Percentiles rank a stretch among this genome's conserved stretches.
Conservation (phyloP, 257 asterid species). For the Jacaranda mimosifolia region DNA sequence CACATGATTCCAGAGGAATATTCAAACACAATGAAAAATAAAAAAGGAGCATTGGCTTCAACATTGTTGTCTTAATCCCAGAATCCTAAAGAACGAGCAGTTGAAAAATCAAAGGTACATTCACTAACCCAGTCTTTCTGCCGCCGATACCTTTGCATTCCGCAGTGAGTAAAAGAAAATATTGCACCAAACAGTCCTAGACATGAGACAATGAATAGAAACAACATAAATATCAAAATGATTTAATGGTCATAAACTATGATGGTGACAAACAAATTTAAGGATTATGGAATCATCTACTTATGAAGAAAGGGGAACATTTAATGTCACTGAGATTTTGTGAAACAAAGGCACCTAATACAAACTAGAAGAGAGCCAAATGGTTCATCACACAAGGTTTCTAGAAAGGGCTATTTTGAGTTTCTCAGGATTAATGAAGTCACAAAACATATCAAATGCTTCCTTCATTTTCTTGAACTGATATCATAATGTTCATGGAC, state of each 20-base stretch:
- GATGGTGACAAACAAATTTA: slow-evolving; percentile 8
- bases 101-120: slow-evolving; percentile 21
- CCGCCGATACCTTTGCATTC: slow-evolving; percentile 78
- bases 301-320: background rate
- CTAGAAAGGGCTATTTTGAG: background rate
- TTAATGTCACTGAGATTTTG: background rate
- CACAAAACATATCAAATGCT: slow-evolving; percentile 4
- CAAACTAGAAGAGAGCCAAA: background rate
- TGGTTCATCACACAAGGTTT: background rate
- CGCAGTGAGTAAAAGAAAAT: slow-evolving; percentile 81
- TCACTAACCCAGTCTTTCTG: slow-evolving; percentile 89
- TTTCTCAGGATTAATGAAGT: background rate
- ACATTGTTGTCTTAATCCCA: background rate
- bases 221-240: background rate
- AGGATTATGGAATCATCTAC: slow-evolving; percentile 1
- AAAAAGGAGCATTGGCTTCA: slow-evolving; percentile 16
- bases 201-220: slow-evolving; percentile 33
- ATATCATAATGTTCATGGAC: background rate
- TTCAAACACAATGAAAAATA: background rate
- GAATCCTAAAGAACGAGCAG: slow-evolving; percentile 10
- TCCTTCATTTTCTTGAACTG: background rate
- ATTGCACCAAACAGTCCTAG: slow-evolving; percentile 84
- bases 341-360: background rate
- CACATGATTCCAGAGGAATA: slow-evolving; percentile 18
- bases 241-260: slow-evolving; percentile 18